phyloP scores from a whole-genome alignment of 495 filamentous ascomycete genomes.

The Neurospora sp. region DNA sequence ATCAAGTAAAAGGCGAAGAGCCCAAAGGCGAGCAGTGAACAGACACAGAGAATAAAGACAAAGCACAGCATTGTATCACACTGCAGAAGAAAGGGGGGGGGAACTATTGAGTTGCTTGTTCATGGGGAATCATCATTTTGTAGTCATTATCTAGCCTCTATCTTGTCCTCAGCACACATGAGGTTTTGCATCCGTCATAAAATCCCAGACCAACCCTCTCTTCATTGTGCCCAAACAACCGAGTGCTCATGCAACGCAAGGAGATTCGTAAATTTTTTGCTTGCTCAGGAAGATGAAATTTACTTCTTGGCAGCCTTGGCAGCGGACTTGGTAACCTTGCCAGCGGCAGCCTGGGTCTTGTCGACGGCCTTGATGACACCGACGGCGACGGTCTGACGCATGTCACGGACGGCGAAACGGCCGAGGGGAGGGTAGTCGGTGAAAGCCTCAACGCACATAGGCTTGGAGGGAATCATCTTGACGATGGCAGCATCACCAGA shows the following conservation, averaged over 20 bases:
- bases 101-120: neutral
- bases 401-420: constrained; percentile 95
- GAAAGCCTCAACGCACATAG: constrained; percentile 99
- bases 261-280: constrained; percentile 23
- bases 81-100: neutral
- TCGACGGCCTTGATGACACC: constrained; percentile 75
- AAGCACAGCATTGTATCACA: neutral
- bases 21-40: neutral
- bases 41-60: neutral
- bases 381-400: constrained; percentile 90
- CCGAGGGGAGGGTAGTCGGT: constrained; percentile 98
- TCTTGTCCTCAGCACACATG: constrained; percentile 41
- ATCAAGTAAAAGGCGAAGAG: too few species aligned
- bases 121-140: constrained; percentile 18
- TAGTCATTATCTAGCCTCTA: constrained; percentile 38
- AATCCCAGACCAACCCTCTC: constrained; percentile 36
- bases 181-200: constrained; percentile 33
- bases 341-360: constrained; percentile 30
- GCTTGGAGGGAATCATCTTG: constrained; percentile 99
- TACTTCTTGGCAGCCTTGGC: constrained; percentile 58
- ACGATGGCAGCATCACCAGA: constrained; percentile 99
- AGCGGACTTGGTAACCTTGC: constrained; percentile 61
- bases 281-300: constrained; percentile 14
- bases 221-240: constrained; percentile 32
- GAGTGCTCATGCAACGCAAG: constrained; percentile 34